Percentiles rank a stretch among this genome's conserved stretches.
Conservation (phyloP, 805 yeast genomes). For the Cyberlindnera japonica region DNA sequence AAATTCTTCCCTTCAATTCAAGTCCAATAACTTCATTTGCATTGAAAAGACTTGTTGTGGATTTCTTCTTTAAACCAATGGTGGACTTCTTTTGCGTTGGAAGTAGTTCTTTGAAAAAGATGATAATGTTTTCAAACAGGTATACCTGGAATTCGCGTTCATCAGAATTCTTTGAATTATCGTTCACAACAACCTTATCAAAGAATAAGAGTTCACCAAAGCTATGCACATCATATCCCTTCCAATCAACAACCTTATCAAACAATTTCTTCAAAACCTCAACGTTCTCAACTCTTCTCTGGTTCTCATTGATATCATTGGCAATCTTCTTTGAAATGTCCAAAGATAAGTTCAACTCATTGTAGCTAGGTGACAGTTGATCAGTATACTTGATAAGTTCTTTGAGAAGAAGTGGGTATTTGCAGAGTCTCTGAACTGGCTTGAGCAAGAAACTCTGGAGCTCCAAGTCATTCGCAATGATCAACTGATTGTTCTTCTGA, state of each 20-base stretch:
- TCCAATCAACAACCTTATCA: constrained; percentile 85
- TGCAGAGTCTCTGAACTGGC: constrained; percentile 95
- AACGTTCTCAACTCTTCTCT: constrained; percentile 84
- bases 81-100: constrained; percentile 46
- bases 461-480: constrained; percentile 84
- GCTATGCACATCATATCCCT: constrained; percentile 72
- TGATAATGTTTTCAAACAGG: constrained; percentile 69
- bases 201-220: constrained; percentile 83
- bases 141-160: constrained; percentile 90
- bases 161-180: constrained; percentile 45
- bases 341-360: constrained; percentile 68
- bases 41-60: constrained; percentile 25
- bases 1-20: constrained; percentile 78
- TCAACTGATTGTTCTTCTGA: constrained; percentile 48
- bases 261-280: constrained; percentile 63
- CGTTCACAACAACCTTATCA: constrained; percentile 67
- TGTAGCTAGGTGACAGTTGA: constrained; percentile 46
- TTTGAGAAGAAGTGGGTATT: constrained; percentile 80
- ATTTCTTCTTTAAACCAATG: constrained; percentile 38
- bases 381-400: constrained; percentile 70
- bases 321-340: constrained; percentile 82
- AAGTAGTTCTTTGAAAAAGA: constrained; percentile 58
- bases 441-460: constrained; percentile 84
- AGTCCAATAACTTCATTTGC: constrained; percentile 34
- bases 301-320: constrained; percentile 85